Base-by-base conservation (phyloP, 164 flowering plant species). In the Warburgia ugandensis region DNA sequence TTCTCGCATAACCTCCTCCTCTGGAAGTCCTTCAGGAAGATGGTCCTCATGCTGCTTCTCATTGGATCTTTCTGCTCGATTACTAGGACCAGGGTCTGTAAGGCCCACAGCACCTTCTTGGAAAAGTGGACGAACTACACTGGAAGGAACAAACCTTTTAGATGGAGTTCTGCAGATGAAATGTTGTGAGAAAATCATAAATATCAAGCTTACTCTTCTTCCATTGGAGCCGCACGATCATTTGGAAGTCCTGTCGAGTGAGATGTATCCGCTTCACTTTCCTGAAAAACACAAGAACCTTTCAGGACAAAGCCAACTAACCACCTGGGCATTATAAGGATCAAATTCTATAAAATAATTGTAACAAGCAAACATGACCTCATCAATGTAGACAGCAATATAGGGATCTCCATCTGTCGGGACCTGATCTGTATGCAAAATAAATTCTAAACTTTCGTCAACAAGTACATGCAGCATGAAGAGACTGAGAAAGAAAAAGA, bases 1-100 rank as follows among this genome's bases (percentile, higher is more conserved):
- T 59, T 79, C 86, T 20, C 87, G 81, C 76, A 65, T 51, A 21
- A 67, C 48, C 71, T 91, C 98, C 17, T 70, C 54, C 38, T 68
- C 82, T 13, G 77, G 80, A 13, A 61, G 10, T 54, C 62, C 59
- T 45, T 55, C 59, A 50, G 71, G 56, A n/a, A 57, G 46, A 50
- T 19, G 53, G 2, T 64, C 70, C 33, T 67, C 67, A 14, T 26
- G 16, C 36, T 4, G 14, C 58, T 45, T 47, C 45, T 52, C 36
- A 42, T 48, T 42, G n/a, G n/a, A 45, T 12, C 21, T 35, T 38
- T 58, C 72, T 16, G 13, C 53, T 23, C 61, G 76, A 33, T 66
- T 52, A 50, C 58, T 72, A 17, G 61, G 66, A 55, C 56, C 64
- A 56, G 56, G 59, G 57, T 66, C 64, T 43, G 48, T 21, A 56